Percentiles rank a stretch among this genome's conserved stretches.
phyloP scores from a whole-genome alignment of 2,329 filamentous ascomycete species.

The Calonectria pseudoreteaudii region DNA sequence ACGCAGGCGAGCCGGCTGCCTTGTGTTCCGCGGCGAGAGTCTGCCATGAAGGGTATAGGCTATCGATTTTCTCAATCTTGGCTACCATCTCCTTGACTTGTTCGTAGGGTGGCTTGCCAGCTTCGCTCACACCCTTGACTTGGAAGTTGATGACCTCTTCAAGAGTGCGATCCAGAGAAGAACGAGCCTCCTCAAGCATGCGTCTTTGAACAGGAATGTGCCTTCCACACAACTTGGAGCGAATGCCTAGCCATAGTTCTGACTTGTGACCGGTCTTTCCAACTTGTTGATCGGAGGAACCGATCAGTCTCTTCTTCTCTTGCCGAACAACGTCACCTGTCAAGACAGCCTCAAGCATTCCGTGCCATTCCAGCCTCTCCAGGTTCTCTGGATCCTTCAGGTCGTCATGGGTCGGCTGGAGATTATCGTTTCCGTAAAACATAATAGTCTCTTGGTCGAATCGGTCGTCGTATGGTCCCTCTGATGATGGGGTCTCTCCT shows the following conservation, averaged over 20 bases:
- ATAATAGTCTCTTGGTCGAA: constrained; percentile 94
- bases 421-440: constrained; percentile 90
- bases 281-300: constrained; percentile 71
- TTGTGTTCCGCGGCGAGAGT: constrained; percentile 82
- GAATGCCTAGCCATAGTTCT: constrained; percentile 89
- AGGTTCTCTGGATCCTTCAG: constrained; percentile 87
- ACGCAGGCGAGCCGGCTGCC: constrained; percentile 79
- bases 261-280: constrained; percentile 77
- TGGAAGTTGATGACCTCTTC: constrained; percentile 94
- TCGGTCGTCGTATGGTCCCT: constrained; percentile 84
- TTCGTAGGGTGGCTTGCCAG: constrained; percentile 85
- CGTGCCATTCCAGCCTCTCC: constrained; percentile 96
- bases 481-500: constrained; percentile 89
- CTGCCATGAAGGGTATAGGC: constrained; percentile 83
- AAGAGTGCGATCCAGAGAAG: constrained; percentile 77
- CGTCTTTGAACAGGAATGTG: constrained; percentile 86
- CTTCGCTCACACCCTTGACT: constrained; percentile 93
- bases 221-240: constrained; percentile 85
- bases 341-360: constrained; percentile 94
- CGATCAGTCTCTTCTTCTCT: constrained; percentile 95
- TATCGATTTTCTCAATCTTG: constrained; percentile 91
- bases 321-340: constrained; percentile 97
- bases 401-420: constrained; percentile 90
- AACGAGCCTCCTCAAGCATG: constrained; percentile 86
- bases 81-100: constrained; percentile 91